phyloP scores from a whole-genome alignment of 2,329 filamentous ascomycete species.

The Rachicladosporium sp. region DNA sequence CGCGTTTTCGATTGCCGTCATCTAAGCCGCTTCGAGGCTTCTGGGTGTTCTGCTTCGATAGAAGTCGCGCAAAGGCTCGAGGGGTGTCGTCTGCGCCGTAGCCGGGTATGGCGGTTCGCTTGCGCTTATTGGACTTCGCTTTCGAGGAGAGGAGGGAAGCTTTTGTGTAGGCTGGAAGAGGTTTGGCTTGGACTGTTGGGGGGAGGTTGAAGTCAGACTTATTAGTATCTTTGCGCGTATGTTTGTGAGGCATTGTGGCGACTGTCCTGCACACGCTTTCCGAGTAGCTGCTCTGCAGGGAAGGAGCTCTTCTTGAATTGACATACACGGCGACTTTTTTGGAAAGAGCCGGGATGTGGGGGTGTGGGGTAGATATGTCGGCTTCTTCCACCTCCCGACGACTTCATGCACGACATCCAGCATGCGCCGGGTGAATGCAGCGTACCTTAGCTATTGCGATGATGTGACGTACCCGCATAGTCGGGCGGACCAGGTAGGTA shows the following conservation, averaged over 20 bases:
- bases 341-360: background rate
- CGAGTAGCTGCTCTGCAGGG: too few relatives aligned
- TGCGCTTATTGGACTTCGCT: conserved; percentile 18
- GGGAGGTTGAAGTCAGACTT: conserved; percentile 41
- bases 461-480: too few relatives aligned
- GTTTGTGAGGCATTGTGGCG: conserved; percentile 19
- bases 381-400: too few relatives aligned
- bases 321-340: conserved; percentile 3
- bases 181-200: conserved; percentile 45
- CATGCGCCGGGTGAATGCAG: too few relatives aligned
- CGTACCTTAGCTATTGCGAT: too few relatives aligned
- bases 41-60: conserved; percentile 54
- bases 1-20: conserved; percentile 41
- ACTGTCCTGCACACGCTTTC: background rate
- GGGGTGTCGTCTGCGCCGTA: conserved; percentile 68
- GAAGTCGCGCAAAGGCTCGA: conserved; percentile 72
- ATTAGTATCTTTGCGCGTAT: conserved; percentile 31
- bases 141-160: conserved; percentile 5
- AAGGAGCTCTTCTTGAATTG: background rate
- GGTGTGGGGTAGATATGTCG: too few relatives aligned
- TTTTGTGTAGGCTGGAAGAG: conserved; percentile 43
- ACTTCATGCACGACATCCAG: too few relatives aligned
- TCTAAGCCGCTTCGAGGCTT: conserved; percentile 54
- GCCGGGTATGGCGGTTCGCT: conserved; percentile 27
- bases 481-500: too few relatives aligned